These are phyloP conservation scores for Porcisia hertigi DNA, from an alignment of 208 protist genomes.

Conservation along the genomic window DNA sequence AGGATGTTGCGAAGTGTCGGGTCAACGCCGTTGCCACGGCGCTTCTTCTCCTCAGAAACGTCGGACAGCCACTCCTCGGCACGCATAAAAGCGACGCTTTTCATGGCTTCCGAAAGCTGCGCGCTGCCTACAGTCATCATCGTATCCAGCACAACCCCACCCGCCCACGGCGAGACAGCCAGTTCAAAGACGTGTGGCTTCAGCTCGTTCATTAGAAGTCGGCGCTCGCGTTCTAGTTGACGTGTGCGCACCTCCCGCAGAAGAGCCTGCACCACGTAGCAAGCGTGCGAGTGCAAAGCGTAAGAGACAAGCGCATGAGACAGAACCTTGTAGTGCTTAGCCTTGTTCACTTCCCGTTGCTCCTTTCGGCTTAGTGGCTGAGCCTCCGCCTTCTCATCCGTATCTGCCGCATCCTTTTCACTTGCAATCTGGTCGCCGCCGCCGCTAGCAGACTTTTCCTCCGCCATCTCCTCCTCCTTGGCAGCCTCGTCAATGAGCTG, in stretches of 20 bases:
- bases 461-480: constrained; percentile 49
- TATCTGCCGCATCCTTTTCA: constrained; percentile 21
- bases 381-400: constrained; percentile 17
- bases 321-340: constrained; percentile 62
- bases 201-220: constrained; percentile 78
- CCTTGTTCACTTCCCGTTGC: constrained; percentile 65
- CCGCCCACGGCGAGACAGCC: constrained; percentile 83
- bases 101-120: constrained; percentile 73
- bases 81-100: constrained; percentile 81
- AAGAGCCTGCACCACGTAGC: constrained; percentile 81
- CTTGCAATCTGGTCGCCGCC: neutral
- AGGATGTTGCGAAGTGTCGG: constrained; percentile 73
- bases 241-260: constrained; percentile 70
- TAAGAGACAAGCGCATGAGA: constrained; percentile 73
- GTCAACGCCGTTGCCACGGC: constrained; percentile 58
- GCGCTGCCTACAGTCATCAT: constrained; percentile 73
- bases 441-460: constrained; percentile 29
- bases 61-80: constrained; percentile 84
- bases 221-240: constrained; percentile 60
- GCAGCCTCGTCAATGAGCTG: constrained; percentile 34
- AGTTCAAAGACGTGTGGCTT: constrained; percentile 89
- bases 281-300: constrained; percentile 77
- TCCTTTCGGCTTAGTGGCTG: constrained; percentile 45
- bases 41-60: constrained; percentile 48
- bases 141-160: constrained; percentile 83